phyloP scores from a whole-genome alignment of 768 basidiomycete species.

The Pleurotus sapidus region DNA sequence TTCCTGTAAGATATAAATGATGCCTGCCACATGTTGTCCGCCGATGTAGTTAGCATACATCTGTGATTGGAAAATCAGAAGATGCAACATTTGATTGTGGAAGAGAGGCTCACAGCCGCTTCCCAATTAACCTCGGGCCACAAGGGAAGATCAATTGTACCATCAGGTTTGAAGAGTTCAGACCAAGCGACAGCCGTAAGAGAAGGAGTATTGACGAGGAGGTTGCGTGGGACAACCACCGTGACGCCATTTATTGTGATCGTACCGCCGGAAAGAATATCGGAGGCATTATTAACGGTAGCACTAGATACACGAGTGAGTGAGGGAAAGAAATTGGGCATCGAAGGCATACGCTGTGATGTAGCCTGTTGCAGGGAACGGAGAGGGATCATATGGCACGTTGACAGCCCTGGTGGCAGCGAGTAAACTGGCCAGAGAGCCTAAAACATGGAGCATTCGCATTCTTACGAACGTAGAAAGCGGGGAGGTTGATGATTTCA shows the following conservation, averaged over 20 bases:
- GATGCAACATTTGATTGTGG: neutral
- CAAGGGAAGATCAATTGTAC: constrained; percentile 12
- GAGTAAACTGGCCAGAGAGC: neutral
- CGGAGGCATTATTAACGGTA: constrained; percentile 15
- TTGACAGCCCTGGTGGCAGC: neutral
- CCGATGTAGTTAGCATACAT: constrained; percentile 14
- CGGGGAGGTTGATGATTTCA: neutral
- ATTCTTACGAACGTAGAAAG: neutral
- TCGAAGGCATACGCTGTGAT: constrained; percentile 11
- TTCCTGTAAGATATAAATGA: constrained; percentile 15
- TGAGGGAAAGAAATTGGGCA: neutral
- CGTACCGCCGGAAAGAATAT: constrained; percentile 15
- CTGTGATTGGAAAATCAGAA: neutral
- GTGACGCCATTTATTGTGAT: constrained; percentile 11
- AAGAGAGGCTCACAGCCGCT: constrained; percentile 7
- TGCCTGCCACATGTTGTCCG: constrained; percentile 12
- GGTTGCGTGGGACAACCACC: constrained; percentile 13
- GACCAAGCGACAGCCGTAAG: constrained; percentile 16
- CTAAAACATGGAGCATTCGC: neutral
- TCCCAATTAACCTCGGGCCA: constrained; percentile 17
- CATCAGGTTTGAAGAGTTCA: constrained; percentile 12
- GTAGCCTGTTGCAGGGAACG: constrained; percentile 10
- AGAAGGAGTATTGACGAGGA: constrained; percentile 15
- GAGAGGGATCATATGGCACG: constrained; percentile 15
- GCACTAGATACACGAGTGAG: constrained; percentile 6